These are phyloP conservation scores for Serendipita vermifera DNA, from an alignment of 768 basidiomycete species.

Conservation along the genomic window DNA sequence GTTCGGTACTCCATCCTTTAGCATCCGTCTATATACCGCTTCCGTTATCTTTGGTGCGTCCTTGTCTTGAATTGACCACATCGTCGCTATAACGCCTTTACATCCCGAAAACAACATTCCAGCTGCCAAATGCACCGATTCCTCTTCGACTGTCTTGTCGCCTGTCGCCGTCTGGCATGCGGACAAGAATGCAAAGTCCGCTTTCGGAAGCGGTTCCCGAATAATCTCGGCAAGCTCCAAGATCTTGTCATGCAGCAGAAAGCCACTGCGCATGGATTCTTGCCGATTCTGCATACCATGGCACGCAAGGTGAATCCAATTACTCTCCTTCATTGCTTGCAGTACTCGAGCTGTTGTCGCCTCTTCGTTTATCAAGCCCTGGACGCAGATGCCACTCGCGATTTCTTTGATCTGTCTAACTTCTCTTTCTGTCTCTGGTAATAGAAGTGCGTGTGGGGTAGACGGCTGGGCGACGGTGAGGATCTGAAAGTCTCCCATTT, in stretches of 20 bases:
- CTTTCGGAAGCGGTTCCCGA: slow-evolving; percentile 11
- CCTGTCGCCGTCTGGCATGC: slow-evolving; percentile 23
- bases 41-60: slow-evolving; percentile 10
- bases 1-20: too few species aligned
- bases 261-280: slow-evolving; percentile 21
- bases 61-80: slow-evolving; percentile 21
- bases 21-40: slow-evolving; percentile 16
- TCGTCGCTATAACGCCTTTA: slow-evolving; percentile 24
- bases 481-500: slow-evolving; percentile 1
- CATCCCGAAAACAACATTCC: slow-evolving; percentile 24
- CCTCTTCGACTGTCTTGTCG: slow-evolving; percentile 18
- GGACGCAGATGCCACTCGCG: not conserved
- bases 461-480: slow-evolving; percentile 17
- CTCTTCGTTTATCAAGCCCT: not conserved
- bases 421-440: slow-evolving; percentile 15
- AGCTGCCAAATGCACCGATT: slow-evolving; percentile 24
- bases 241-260: slow-evolving; percentile 19
- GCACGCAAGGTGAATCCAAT: slow-evolving; percentile 25
- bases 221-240: slow-evolving; percentile 20
- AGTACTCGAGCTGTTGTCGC: not conserved
- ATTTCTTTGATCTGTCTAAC: not conserved
- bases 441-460: slow-evolving; percentile 13
- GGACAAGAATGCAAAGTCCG: slow-evolving; percentile 24
- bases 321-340: not conserved
- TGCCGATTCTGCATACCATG: slow-evolving; percentile 19